Evolutionary conservation across 805 yeast genomes (phyloP), one percentile per base, ranked within the genome.

Genomic region (Myxozyma kluyveri): DNA sequence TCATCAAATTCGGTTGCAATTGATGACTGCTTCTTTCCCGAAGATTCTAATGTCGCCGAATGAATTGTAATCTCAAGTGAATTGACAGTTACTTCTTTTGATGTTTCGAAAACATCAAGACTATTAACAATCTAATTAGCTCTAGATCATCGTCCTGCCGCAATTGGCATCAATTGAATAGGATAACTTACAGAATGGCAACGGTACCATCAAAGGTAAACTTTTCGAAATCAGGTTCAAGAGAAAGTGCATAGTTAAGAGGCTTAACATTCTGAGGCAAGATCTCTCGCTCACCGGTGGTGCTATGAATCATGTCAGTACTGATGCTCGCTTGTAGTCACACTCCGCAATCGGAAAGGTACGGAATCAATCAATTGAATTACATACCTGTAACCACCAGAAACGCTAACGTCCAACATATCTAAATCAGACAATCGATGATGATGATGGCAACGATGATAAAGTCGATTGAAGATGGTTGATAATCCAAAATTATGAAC

Each of bases 211-310:
- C 62, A 62, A 76, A 82, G 1, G 74, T 65, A 57, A 74, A 75
- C 32, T 69, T 68, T 5, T 61, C 67, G 26, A 74, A 67, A 61
- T 83, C 78, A 35, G 95, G 88, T 62, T 82, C 83, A 48, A 82
- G 71, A 18, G 81, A 75, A 31, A 93, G 67, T 49, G 81, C 78
- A 67, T 93, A 91, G 69, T 86, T 86, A 32, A 72, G 61, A 32
- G 99, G 97, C 53, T 76, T 76, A 55, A 89, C 84, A 48, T 77
- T 72, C 44, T 73, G 72, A 61, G 87, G 95, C 55, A 82, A 78
- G 3, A 81, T 75, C 62, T 68, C 68, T 36, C 76, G 71, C 9
- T 43, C 59, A 21, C 57, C 57, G 2, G 58, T 26, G 46, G 57
- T n/a, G 38, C 58, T 53, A 38, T n/a, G n/a, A 9, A 33, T 17